Percentiles rank a stretch among this genome's conserved stretches.
Evolutionary conservation across 192 early-diverging fungal species (phyloP).

Genomic region (Chytriomyces sp.): DNA sequence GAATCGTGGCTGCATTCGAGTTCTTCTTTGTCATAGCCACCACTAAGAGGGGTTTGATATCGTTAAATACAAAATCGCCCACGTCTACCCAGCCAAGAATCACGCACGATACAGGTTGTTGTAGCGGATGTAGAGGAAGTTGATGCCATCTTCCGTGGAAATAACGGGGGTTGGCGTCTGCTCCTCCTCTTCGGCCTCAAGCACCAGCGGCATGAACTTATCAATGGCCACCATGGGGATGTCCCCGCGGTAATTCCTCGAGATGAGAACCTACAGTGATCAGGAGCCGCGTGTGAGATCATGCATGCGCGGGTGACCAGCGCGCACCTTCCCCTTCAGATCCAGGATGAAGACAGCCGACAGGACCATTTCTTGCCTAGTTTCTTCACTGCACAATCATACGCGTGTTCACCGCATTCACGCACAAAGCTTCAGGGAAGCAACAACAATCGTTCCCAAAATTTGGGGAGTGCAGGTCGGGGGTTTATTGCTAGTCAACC

Average conservation of each 20-base stretch:
- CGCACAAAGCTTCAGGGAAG: too few relatives aligned
- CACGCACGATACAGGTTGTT: conserved; percentile 90
- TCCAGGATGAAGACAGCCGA: conserved; percentile 89
- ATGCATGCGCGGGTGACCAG: neutral
- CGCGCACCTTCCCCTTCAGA: conserved; percentile 87
- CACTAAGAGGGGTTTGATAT: conserved; percentile 52
- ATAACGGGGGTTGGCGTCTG: conserved; percentile 86
- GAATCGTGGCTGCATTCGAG: conserved; percentile 93
- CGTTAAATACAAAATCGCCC: neutral
- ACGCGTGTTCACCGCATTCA: too few relatives aligned
- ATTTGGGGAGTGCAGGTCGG: too few relatives aligned
- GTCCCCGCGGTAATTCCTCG: conserved; percentile 96
- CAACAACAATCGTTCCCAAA: too few relatives aligned
- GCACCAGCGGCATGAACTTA: conserved; percentile 95
- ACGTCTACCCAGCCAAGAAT: conserved; percentile 1
- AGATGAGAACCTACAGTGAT: conserved; percentile 77
- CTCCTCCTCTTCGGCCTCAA: conserved; percentile 91
- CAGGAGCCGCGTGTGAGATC: neutral
- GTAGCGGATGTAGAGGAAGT: conserved; percentile 91
- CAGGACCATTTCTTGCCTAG: conserved; percentile 34
- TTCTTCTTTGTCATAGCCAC: conserved; percentile 96
- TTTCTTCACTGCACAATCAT: too few relatives aligned
- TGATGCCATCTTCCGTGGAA: conserved; percentile 90
- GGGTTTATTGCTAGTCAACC: too few relatives aligned
- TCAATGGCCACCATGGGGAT: conserved; percentile 95